Base-by-base conservation (phyloP, 345 rosid genomes). In the Hevea brasiliensis region DNA sequence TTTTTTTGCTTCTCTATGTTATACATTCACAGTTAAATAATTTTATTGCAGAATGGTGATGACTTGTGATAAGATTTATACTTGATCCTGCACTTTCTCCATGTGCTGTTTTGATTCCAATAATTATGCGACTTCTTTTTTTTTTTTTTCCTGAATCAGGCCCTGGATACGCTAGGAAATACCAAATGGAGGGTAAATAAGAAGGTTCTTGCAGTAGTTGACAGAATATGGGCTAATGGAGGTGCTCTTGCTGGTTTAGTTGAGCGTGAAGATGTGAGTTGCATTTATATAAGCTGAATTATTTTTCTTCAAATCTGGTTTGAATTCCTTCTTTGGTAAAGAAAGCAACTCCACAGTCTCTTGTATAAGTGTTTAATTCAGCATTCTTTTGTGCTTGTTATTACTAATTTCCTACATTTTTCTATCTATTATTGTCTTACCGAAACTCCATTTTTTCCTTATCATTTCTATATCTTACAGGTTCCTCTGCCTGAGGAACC, bases 141-240 rank as follows among this genome's bases (percentile, higher is more conserved):
- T 77, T 74, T 65, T 74, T 32, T 32, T 32, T 4, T 32, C 37
- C 37, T 32, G 72, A 68, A 76, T 72, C 89, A 96, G 99, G 99
- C 97, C 50, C 80, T 96, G 77, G 87, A 96, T 87, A 96, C 97
- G 3, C 89, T 96, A 42, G 99, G 99, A 81, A 88, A 85, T 78
- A 88, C 98, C 68, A 96, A 93, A 76, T 96, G 98, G 99, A 90
- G 94, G 73, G 81, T 96, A 67, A 96, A 90, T 76, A 93, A 85
- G 76, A 88, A 85, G 87, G 78, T 93, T 47, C 90, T 96, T 79
- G 82, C 89, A 72, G 89, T 93, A 74, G 78, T 93, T 47, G 99
- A 96, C 67, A 87, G 96, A 89, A 82, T 96, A 54, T 96, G 99
- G 99, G 91, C 96, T 72, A 86, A 72, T 76, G 99, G 99, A 77